Conservation (phyloP, 2,329 filamentous ascomycete species). For the Phaeosphaeriaceae sp. region DNA sequence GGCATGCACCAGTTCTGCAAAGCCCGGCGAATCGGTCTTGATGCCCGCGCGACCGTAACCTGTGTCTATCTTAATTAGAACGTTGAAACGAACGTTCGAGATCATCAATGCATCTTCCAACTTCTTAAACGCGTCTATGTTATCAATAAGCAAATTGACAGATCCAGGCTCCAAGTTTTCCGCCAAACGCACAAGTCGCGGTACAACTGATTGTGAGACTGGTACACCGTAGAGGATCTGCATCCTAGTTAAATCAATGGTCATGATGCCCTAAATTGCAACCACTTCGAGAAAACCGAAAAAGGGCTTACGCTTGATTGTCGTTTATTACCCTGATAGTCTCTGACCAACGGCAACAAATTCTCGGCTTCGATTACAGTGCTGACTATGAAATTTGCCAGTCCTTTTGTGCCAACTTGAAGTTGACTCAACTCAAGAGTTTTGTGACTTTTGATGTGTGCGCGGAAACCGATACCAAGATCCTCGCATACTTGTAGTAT, state of each 20-base stretch:
- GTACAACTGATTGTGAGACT: slow-evolving; percentile 64
- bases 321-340: slow-evolving; percentile 62
- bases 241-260: no score
- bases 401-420: slow-evolving; percentile 67
- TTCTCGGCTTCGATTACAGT: slow-evolving; percentile 77
- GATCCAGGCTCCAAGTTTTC: slow-evolving; percentile 59
- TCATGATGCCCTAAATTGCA: no score
- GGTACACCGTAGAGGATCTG: slow-evolving; percentile 76
- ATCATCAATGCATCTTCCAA: slow-evolving; percentile 48
- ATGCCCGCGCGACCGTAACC: slow-evolving; percentile 75
- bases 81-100: slow-evolving; percentile 48
- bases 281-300: no score
- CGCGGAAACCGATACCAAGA: slow-evolving; percentile 71
- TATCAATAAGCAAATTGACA: slow-evolving; percentile 73
- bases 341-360: slow-evolving; percentile 64
- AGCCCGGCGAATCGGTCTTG: slow-evolving; percentile 55
- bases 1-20: slow-evolving; percentile 54
- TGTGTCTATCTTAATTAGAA: slow-evolving; percentile 78
- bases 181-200: slow-evolving; percentile 65
- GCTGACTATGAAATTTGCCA: slow-evolving; percentile 71
- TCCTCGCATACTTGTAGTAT: slow-evolving; percentile 70
- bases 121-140: slow-evolving; percentile 58
- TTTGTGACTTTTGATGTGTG: slow-evolving; percentile 88
- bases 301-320: slow-evolving; percentile 61
- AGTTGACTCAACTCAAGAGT: slow-evolving; percentile 70